A percentile compares a stretch with the other conserved stretches of the same genome.
phyloP scores from a whole-genome alignment of 2,329 filamentous ascomycete species.

The Canariomyces notabilis region DNA sequence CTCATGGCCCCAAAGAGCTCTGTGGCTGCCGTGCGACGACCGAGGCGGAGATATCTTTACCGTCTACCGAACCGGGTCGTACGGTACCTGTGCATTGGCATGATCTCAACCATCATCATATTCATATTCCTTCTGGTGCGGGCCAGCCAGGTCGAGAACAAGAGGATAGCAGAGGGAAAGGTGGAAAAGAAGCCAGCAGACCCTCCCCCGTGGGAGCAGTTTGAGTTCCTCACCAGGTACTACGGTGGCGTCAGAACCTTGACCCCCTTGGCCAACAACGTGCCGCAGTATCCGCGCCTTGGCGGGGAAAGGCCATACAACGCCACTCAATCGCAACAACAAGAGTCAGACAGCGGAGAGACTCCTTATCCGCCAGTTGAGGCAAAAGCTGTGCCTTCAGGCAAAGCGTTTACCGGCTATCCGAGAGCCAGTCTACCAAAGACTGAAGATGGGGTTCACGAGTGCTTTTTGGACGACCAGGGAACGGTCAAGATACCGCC shows the following conservation, averaged over 20 bases:
- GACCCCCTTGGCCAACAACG: slow-evolving; percentile 59
- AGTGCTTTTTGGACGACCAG: slow-evolving; percentile 73
- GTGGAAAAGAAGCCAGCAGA: slow-evolving; percentile 56
- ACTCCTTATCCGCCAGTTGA: slow-evolving; percentile 5
- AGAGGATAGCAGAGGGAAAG: slow-evolving; percentile 50
- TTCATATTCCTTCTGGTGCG: slow-evolving; percentile 73
- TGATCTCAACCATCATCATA: slow-evolving; percentile 64
- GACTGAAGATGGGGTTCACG: slow-evolving; percentile 51
- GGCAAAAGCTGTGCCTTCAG: slow-evolving; percentile 37
- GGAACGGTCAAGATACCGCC: slow-evolving; percentile 62
- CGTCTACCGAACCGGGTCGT: slow-evolving; percentile 68
- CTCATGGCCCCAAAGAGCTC: slow-evolving; percentile 40
- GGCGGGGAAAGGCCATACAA: slow-evolving; percentile 52
- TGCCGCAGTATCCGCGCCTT: slow-evolving; percentile 72
- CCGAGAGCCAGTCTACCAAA: slow-evolving; percentile 34
- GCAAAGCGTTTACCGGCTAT: slow-evolving; percentile 48
- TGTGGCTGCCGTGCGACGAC: slow-evolving; percentile 28
- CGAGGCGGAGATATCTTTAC: slow-evolving; percentile 43
- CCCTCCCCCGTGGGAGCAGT: slow-evolving; percentile 75
- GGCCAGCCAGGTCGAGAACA: slow-evolving; percentile 67
- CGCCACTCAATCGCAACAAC: slow-evolving; percentile 22
- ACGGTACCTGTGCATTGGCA: slow-evolving; percentile 68
- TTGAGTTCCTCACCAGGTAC: slow-evolving; percentile 80
- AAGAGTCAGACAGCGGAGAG: slow-evolving; percentile 19
- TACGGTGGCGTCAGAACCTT: slow-evolving; percentile 80